Conservation (phyloP, 805 yeast genomes). For the Metschnikowia drakensbergensis region DNA sequence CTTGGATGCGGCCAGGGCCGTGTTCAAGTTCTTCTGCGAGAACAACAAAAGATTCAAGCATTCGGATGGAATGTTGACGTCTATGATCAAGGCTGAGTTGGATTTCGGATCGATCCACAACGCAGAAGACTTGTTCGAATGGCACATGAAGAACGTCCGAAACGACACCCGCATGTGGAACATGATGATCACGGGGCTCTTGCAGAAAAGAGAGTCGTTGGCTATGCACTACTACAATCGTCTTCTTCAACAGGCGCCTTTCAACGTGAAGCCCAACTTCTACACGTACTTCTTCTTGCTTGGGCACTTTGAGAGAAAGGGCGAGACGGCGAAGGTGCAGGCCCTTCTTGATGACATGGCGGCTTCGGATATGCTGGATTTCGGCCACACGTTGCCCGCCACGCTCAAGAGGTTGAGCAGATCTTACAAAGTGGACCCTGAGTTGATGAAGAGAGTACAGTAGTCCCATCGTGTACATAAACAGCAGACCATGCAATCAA, state of each 20-base stretch:
- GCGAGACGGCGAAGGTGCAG: slow-evolving; percentile 31
- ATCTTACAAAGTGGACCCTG: slow-evolving; percentile 17
- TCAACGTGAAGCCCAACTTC: slow-evolving; percentile 39
- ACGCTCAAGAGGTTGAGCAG: slow-evolving; percentile 22
- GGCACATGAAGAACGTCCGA: slow-evolving; percentile 32
- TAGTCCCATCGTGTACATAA: not conserved
- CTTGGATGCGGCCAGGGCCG: slow-evolving; percentile 46
- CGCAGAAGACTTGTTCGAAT: slow-evolving; percentile 32
- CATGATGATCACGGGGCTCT: slow-evolving; percentile 32
- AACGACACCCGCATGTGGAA: slow-evolving; percentile 41
- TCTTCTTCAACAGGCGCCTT: slow-evolving; percentile 25
- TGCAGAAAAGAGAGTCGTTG: slow-evolving; percentile 30
- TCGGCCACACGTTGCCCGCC: slow-evolving; percentile 41
- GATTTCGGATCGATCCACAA: slow-evolving; percentile 32
- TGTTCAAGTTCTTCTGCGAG: slow-evolving; percentile 42
- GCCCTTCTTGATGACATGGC: slow-evolving; percentile 38
- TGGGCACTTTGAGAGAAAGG: slow-evolving; percentile 31
- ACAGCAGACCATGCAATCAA: not conserved
- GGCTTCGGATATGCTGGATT: slow-evolving; percentile 22
- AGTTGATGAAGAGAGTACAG: slow-evolving; percentile 12
- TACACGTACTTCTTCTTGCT: slow-evolving; percentile 49
- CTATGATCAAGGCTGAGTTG: slow-evolving; percentile 48
- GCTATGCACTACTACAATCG: slow-evolving; percentile 40
- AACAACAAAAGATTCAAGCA: slow-evolving; percentile 24
- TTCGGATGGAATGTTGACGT: slow-evolving; percentile 37